Conservation (phyloP, 495 filamentous ascomycete genomes). For the Penicillium dipodomyicola region DNA sequence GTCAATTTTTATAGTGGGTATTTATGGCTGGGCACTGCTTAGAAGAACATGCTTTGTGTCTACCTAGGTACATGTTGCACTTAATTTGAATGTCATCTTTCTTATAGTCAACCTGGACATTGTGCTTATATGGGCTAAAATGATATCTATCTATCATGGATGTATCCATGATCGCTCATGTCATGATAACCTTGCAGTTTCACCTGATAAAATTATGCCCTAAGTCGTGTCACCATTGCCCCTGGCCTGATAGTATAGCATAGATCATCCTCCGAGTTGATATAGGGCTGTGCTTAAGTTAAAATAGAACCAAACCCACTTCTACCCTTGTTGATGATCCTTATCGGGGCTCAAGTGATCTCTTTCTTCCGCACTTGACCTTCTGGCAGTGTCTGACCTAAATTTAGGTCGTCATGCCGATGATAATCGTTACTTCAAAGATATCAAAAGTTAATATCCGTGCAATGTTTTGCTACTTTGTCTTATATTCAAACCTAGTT, state of each 20-base stretch:
- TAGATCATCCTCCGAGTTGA: not conserved
- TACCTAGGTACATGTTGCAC: not conserved
- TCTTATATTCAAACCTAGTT: constrained; percentile 5
- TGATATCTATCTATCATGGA: not conserved
- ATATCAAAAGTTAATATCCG: not conserved
- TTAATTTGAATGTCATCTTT: not conserved
- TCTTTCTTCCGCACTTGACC: not conserved
- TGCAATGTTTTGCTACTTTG: not conserved
- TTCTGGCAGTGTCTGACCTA: constrained; percentile 4
- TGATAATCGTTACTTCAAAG: not conserved
- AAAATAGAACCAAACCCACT: not conserved
- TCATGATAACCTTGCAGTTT: not conserved
- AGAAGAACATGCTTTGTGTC: not conserved
- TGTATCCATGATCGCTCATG: not conserved
- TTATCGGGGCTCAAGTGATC: not conserved
- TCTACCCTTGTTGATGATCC: not conserved
- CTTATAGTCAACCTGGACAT: not conserved
- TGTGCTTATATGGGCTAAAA: not conserved
- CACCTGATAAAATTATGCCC: not conserved
- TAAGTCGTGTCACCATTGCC: not conserved
- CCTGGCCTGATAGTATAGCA: not conserved
- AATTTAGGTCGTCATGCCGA: constrained; percentile 4
- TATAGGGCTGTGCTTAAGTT: not conserved
- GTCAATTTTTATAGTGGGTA: not conserved
- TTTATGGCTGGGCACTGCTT: not conserved